Base-by-base conservation (phyloP, 129 eudicot species). In the Smallanthus sonchifolius region DNA sequence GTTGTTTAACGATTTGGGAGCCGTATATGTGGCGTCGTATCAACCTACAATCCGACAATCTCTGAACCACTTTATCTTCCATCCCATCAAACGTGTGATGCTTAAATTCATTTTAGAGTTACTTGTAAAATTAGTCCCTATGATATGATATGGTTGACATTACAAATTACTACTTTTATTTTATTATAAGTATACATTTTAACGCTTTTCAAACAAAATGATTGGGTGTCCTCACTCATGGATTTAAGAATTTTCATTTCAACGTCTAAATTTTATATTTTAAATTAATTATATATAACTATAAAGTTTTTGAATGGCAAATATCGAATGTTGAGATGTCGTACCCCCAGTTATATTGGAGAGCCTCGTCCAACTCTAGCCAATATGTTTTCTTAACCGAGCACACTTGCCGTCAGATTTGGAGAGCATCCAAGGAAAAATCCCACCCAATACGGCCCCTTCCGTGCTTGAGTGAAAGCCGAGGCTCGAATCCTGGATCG, bases 1-100 rank as follows among this genome's bases (percentile, higher is more conserved):
- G 30, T 24, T 24, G 30, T 24, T 24, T 24, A 24, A 24, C 30
- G 30, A 24, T 16, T 69, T n/a, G n/a, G n/a, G n/a, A n/a, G n/a
- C n/a, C n/a, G 30, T 59, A 69, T 28, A 52, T 72, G 77, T 62
- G 68, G 28, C 32, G 77, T 73, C 77, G 77, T 57, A 63, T 62
- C 72, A 63, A 20, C 62, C 5, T 9, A 45, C 71, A 16, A 52
- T 32, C 72, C 79, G 79, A 75, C 72, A 75, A 75, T 48, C 24
- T 75, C 72, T 75, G 79, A 9, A 17, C 1, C 38, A 20, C 16
- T 71, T 70, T 70, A 52, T 20, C 37, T 51, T 43, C 75, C 10
- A 71, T 71, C 65, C 65, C 75, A 71, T 71, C 65, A 71, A 54
- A 54, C 65, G 65, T 54, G 65, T 71, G 49, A 51, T 54, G 57